Base-by-base conservation (phyloP, 2,329 filamentous ascomycete species). In the Colletotrichum liriopes region DNA sequence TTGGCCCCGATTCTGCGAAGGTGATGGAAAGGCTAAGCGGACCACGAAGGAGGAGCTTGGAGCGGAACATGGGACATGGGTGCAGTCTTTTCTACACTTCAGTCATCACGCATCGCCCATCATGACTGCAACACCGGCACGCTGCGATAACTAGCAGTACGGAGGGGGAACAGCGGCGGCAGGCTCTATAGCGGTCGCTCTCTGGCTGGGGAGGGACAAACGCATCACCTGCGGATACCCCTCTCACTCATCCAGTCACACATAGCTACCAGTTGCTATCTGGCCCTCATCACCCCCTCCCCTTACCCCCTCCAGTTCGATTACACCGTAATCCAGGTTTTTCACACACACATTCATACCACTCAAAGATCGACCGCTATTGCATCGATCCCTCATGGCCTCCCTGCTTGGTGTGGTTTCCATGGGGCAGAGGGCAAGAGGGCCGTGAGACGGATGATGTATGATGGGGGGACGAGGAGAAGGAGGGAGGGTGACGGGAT, bases 71-170 rank as follows among this genome's bases (percentile, higher is more conserved):
- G 61, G 37, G 49, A 23, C 49, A 55, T 64, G 61, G 37, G 49
- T 64, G 8, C 26, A 11, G 37, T 39, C 61, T 26, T 64, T 64
- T 64, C 26, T 64, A 64, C 61, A 55, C 23, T 64, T 63, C 11
- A 58, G 51, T 51, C 59, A 37, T 45, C 49, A 64, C 56, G 55
- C 56, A 55, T 52, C 47, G 32, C 39, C 39, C 37, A 56, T 56
- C 55, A 37, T 54, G 47, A 55, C 12, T 55, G 61, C 49, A 55
- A 55, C 49, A 23, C 26, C 61, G 16, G 26, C 56, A 58, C 41
- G 39, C 56, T 23, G 61, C 49, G 9, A 55, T 37, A 45, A 41
- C 61, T 26, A 55, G 49, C 26, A 45, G 37, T 37, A 8, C 32
- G 37, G n/a, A 64, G 37, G 47, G 55, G 9, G 37, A 14, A 23